These are phyloP conservation scores for Metarhizium album DNA, from an alignment of 2,329 filamentous ascomycete species.

Conservation along the genomic window DNA sequence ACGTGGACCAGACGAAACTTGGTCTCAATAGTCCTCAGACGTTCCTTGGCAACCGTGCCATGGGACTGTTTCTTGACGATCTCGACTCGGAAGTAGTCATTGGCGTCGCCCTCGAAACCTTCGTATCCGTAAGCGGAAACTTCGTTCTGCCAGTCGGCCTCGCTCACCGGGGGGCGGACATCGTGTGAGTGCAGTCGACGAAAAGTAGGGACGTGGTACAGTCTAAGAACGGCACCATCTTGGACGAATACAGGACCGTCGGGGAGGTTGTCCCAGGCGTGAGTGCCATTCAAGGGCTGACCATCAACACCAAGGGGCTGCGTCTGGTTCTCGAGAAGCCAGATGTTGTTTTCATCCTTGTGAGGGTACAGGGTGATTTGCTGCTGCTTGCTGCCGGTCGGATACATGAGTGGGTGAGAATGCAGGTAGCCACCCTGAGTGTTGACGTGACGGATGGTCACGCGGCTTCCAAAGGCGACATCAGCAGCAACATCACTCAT, in stretches of 20 bases:
- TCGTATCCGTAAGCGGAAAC: slow-evolving; percentile 96
- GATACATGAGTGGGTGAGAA: slow-evolving; percentile 96
- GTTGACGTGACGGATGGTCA: slow-evolving; percentile 85
- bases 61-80: slow-evolving; percentile 87
- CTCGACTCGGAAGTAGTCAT: slow-evolving; percentile 89
- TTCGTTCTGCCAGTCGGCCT: slow-evolving; percentile 91
- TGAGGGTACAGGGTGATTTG: slow-evolving; percentile 97
- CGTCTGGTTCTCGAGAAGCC: slow-evolving; percentile 90
- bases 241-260: slow-evolving; percentile 55
- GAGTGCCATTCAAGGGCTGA: slow-evolving; percentile 65
- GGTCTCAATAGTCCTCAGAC: slow-evolving; percentile 85
- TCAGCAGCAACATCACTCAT: slow-evolving; percentile 95
- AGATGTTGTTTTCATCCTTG: slow-evolving; percentile 98
- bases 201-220: slow-evolving; percentile 76
- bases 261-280: slow-evolving; percentile 68
- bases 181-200: slow-evolving; percentile 94
- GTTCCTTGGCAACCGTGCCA: slow-evolving; percentile 65
- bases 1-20: slow-evolving; percentile 93
- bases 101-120: slow-evolving; percentile 92
- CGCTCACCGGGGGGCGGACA: slow-evolving; percentile 73
- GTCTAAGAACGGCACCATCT: slow-evolving; percentile 68
- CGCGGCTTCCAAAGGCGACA: slow-evolving; percentile 76
- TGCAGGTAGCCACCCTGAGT: slow-evolving; percentile 97
- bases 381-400: slow-evolving; percentile 93
- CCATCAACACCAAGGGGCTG: slow-evolving; percentile 72